A percentile compares a stretch with the other conserved stretches of the same genome.
phyloP scores from a whole-genome alignment of 148 eudicot species.

The Rhododendron ferrugineum region DNA sequence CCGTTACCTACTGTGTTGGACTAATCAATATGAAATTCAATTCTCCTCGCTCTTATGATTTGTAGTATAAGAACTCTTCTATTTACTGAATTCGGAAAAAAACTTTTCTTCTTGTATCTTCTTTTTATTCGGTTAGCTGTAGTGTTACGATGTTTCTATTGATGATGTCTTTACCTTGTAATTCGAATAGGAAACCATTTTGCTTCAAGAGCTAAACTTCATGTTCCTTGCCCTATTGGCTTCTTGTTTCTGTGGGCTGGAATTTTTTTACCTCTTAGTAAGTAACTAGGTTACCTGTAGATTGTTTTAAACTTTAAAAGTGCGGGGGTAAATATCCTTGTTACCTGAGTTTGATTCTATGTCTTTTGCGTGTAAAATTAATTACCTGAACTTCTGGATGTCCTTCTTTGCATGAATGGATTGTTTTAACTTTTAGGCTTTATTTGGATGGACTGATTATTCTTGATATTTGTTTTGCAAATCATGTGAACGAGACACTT shows the following conservation, averaged over 20 bases:
- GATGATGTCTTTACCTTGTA: not conserved
- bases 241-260: not conserved
- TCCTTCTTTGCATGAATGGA: not conserved
- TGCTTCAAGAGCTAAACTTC: not conserved
- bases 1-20: no score
- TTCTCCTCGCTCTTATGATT: no score
- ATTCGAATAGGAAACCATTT: not conserved
- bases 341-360: not conserved
- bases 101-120: no score
- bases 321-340: not conserved
- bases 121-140: not conserved
- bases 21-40: no score
- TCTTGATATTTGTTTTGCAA: not conserved
- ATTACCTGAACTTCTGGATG: not conserved
- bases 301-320: not conserved
- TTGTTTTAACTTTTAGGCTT: conserved; percentile 1
- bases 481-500: conserved; percentile 12
- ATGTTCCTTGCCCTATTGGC: not conserved
- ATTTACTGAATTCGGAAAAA: no score
- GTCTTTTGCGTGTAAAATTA: not conserved
- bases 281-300: not conserved
- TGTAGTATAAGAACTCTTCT: no score
- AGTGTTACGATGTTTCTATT: not conserved
- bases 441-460: not conserved
- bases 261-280: not conserved